A percentile compares a stretch with the other conserved stretches of the same genome.
Conservation (phyloP, 352 stramenopile genomes). For the Globisporangium abappressorium region DNA sequence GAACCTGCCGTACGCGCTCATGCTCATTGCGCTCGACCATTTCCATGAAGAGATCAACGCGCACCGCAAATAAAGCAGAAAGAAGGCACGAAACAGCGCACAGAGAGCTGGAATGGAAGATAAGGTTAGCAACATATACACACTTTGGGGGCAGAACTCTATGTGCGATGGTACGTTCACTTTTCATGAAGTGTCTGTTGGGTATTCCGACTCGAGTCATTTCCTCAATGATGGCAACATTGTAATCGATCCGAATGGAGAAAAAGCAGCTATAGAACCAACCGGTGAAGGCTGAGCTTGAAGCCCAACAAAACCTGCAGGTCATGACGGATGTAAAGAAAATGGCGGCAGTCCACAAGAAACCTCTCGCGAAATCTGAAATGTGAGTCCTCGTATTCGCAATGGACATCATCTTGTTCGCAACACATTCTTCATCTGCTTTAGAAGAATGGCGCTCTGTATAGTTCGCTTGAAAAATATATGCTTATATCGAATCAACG, state of each 20-base stretch:
- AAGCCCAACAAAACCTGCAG: background rate
- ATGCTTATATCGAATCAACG: background rate
- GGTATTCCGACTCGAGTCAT: background rate
- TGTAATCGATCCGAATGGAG: background rate
- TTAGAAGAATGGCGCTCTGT: background rate
- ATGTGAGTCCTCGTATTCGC: background rate
- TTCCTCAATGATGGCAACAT: background rate
- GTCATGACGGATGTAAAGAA: background rate
- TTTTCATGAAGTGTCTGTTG: background rate
- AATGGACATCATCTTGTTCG: background rate
- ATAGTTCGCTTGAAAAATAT: background rate
- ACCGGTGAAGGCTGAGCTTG: background rate
- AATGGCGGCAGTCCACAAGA: background rate
- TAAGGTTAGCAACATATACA: background rate
- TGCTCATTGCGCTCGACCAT: constrained; percentile 75
- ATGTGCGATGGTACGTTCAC: background rate
- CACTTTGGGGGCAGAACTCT: background rate
- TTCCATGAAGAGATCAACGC: constrained; percentile 81
- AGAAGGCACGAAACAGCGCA: background rate
- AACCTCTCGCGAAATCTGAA: background rate
- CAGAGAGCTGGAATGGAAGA: background rate
- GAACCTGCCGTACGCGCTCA: constrained; percentile 72
- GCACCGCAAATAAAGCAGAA: constrained; percentile 29
- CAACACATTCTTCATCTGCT: background rate
- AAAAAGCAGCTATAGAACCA: background rate